A percentile compares a stretch with the other conserved stretches of the same genome.
These are phyloP conservation scores for Mucor circinelloides DNA, from an alignment of 371 early-diverging fungal genomes.

Conservation along the genomic window DNA sequence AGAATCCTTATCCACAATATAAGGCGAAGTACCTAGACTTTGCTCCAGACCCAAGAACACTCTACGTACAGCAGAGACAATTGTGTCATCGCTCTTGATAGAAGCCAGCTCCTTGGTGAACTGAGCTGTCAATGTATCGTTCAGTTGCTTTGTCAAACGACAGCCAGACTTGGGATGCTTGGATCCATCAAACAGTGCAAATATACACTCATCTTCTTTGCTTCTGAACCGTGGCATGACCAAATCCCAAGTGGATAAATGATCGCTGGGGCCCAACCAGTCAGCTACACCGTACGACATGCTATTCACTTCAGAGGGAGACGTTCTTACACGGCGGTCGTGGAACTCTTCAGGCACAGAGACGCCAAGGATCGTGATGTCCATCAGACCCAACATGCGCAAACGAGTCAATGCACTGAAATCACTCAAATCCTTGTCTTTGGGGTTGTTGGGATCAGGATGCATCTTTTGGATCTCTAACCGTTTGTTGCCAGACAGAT, in stretches of 20 bases:
- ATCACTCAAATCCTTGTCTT: conserved; percentile 66
- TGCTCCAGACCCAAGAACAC: conserved; percentile 78
- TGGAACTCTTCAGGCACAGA: conserved; percentile 82
- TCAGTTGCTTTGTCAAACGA: conserved; percentile 67
- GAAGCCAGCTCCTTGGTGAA: conserved; percentile 76
- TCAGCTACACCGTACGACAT: conserved; percentile 91
- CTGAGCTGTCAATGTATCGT: conserved; percentile 66
- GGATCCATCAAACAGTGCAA: conserved; percentile 87
- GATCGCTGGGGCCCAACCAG: conserved; percentile 66
- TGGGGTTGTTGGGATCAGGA: conserved; percentile 29
- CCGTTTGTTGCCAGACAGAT: conserved; percentile 89
- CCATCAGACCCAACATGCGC: conserved; percentile 84
- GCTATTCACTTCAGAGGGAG: conserved; percentile 76
- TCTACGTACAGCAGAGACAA: conserved; percentile 66
- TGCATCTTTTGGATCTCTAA: conserved; percentile 78
- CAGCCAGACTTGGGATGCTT: conserved; percentile 55
- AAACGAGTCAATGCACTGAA: conserved; percentile 77
- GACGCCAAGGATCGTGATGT: conserved; percentile 80
- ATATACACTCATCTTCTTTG: conserved; percentile 82
- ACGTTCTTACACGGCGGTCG: conserved; percentile 83
- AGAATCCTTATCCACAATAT: conserved; percentile 47
- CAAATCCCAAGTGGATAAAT: conserved; percentile 77
- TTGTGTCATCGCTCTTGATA: conserved; percentile 53
- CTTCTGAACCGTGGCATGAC: conserved; percentile 80
- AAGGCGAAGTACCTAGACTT: conserved; percentile 57